phyloP scores from a whole-genome alignment of 2,329 filamentous ascomycete species.

The Aureobasidium leucospermi region DNA sequence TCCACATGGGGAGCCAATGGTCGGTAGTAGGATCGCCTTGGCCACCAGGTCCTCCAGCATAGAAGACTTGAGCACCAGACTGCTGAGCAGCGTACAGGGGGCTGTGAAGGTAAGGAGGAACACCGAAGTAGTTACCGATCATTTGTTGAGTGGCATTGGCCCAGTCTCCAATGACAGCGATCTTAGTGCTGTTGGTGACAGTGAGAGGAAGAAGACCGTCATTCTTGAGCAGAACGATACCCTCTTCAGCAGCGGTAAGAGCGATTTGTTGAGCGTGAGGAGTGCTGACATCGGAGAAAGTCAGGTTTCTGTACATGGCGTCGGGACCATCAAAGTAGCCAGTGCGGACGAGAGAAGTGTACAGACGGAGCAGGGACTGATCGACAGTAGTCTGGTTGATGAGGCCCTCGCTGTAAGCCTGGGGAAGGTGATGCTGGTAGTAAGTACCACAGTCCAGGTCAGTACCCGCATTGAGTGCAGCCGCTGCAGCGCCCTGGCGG shows the following conservation, averaged over 20 bases:
- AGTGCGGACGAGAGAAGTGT: conserved; percentile 46
- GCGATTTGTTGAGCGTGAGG: conserved; percentile 49
- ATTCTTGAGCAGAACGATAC: conserved; percentile 47
- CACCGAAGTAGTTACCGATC: conserved; percentile 53
- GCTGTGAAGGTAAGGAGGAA: conserved; percentile 48
- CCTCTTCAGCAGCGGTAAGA: conserved; percentile 43
- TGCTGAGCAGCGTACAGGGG: conserved; percentile 47
- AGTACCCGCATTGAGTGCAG: conserved; percentile 44
- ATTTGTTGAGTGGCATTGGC: conserved; percentile 51
- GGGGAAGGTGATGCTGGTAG: conserved; percentile 39
- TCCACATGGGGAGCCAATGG: conserved; percentile 24
- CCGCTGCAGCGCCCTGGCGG: conserved; percentile 40
- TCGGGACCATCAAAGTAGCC: conserved; percentile 51
- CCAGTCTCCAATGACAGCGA: conserved; percentile 54
- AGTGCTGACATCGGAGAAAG: conserved; percentile 50
- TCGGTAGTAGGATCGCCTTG: conserved; percentile 28
- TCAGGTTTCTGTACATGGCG: conserved; percentile 44
- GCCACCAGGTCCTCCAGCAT: conserved; percentile 33
- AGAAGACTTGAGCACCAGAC: conserved; percentile 40
- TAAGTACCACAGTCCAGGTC: conserved; percentile 48
- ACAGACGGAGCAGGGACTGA: conserved; percentile 44
- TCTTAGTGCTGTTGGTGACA: conserved; percentile 29
- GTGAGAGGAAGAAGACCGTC: conserved; percentile 42
- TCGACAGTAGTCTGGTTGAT: conserved; percentile 43
- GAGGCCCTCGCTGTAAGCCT: conserved; percentile 35